Base-by-base conservation (phyloP, 768 basidiomycete genomes). In the Boletus edulis region DNA sequence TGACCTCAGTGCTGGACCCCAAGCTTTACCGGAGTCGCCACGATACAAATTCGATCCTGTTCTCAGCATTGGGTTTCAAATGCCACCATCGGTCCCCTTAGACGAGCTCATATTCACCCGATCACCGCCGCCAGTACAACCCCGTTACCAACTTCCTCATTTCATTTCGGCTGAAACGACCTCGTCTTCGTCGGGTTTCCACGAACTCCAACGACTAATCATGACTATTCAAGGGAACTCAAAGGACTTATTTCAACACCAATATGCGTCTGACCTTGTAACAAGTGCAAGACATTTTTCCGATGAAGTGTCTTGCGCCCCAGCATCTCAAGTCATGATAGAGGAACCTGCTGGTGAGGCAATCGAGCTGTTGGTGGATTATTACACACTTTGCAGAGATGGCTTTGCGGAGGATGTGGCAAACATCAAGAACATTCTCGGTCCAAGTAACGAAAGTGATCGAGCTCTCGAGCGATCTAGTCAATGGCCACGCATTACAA, bases 401-500 rank as follows among this genome's bases (percentile, higher is more conserved):
- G 9, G n/a, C 0, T 54, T 37, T 20, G 3, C 3, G 3, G 1
- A 43, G 1, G 2, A 7, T 37, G 3, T 54, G 8, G 2, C 5
- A 2, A 5, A 5, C 4, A 18, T 68, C 31, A 35, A 20, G 29
- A 4, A 45, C 1, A 2, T 3, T 24, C 55, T 63, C 43, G 64
- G 18, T 54, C 62, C 69, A 0, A 32, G 15, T 1, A 62, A 38
- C 13, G 13, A 18, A 1, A 43, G 51, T 1, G 67, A 72, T 41
- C 29, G 31, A 1, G 49, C 62, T 3, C 20, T 70, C 4, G 24
- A 46, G 22, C 35, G 27, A 15, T 58, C 66, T 0, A 64, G 67
- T 22, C 62, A 71, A 50, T 78, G 77, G 76, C 77, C 77, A 5
- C 66, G 69, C 10, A 47, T 74, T 7, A 72, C 73, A 8, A 31